These are phyloP conservation scores for Phaseolus coccineus DNA, from an alignment of 331 rosid species.

Conservation along the genomic window DNA sequence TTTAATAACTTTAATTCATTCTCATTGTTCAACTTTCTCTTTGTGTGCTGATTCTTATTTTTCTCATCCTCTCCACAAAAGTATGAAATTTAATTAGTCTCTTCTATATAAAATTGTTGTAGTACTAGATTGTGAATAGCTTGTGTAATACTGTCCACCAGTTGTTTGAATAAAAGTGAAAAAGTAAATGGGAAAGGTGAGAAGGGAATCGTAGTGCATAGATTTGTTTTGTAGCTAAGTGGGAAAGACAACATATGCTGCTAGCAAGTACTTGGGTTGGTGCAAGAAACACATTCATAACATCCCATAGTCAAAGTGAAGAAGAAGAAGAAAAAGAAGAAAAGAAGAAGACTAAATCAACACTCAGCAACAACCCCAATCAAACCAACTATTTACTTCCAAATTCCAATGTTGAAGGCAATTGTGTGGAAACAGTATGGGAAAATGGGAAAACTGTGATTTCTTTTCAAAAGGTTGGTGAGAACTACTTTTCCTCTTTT, in stretches of 20 bases:
- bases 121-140: too few relatives aligned
- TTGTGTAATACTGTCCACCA: too few relatives aligned
- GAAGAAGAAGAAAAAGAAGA: background rate
- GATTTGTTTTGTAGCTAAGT: background rate
- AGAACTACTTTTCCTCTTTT: background rate
- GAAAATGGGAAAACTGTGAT: background rate
- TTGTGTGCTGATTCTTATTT: too few relatives aligned
- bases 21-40: too few relatives aligned
- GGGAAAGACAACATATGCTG: background rate
- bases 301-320: background rate
- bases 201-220: constrained; percentile 17
- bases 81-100: too few relatives aligned
- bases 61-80: too few relatives aligned
- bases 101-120: too few relatives aligned
- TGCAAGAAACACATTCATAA: background rate
- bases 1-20: too few relatives aligned
- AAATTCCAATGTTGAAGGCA: background rate
- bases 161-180: background rate
- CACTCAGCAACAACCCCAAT: constrained; percentile 24
- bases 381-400: background rate
- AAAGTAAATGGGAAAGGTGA: background rate
- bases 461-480: constrained; percentile 27
- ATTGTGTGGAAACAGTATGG: background rate
- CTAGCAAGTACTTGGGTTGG: constrained; percentile 3
- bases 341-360: background rate